Base-by-base conservation (phyloP, 2,329 filamentous ascomycete genomes). In the Chalaropsis thielavioides region DNA sequence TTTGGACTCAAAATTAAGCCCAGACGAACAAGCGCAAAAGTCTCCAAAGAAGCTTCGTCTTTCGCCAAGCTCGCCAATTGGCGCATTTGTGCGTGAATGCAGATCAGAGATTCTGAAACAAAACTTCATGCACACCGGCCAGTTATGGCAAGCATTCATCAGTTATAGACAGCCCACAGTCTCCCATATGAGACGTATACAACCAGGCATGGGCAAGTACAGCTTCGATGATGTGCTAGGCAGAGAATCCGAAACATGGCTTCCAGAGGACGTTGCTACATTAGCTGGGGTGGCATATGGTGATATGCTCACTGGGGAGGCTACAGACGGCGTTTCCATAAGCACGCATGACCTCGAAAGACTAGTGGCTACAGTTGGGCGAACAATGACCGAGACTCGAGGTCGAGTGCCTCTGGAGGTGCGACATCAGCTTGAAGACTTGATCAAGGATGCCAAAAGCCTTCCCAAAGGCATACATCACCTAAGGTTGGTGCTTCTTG, bases 101-200 rank as follows among this genome's bases (percentile, higher is more conserved):
- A 81, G 85, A 69, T 77, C 95, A 2, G 92, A 97, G 74, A 95
- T 92, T 71, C 84, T 85, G 0, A 79, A 88, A 56, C 76, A 97
- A 43, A 85, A 86, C 58, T 96, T 97, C 70, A 82, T 90, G 65
- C 89, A 95, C 72, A 82, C 84, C 0, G 80, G 88, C 54, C 83
- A 83, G 65, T 77, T 99, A 3, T 97, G 94, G 92, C 86, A 85
- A 67, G 82, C 83, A 1, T 92, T 96, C 74, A 83, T 92, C 67
- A 81, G 80, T 63, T 97, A 95, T 74, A 83, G 92, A 60, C 82
- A 90, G 70, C 85, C 88, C 0, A 94, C 90, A 1, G 84, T 86
- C 31, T 74, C 77, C 1, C 81, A 85, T 67, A 80, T 89, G 68
- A 83, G 86, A 72, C 77, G 80, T 54, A 88, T 86, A 68, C 78